Evolutionary conservation across 148 eudicot genomes (phyloP), one percentile per base, ranked within the genome.

Genomic region (Fagopyrum esculentum): DNA sequence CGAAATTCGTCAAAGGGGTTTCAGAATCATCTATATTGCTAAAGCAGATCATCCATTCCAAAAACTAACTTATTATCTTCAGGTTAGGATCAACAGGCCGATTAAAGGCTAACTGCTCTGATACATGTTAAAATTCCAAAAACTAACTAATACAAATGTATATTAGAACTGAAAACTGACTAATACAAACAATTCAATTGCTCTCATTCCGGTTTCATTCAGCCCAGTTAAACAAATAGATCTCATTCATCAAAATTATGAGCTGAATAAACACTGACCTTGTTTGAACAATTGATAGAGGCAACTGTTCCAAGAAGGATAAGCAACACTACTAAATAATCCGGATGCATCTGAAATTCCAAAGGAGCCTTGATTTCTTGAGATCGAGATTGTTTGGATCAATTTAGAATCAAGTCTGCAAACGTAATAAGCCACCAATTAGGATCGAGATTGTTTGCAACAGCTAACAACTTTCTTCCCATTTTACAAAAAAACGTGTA

Each of bases 231-330:
- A 45, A 13, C 17, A 66, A 13, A 35, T n/a, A 46, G 46, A 66
- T 66, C 71, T 40, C 40, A 43, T 4, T 13, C n/a, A 66, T 40
- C 71, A 15, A 13, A 13, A 66, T 43, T 43, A 15, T 40, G 9
- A 40, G 43, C 47, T 43, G 46, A 66, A 66, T 8, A 66, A 40
- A 45, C 46, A 40, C 71, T 66, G 71, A 66, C 71, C 71, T 66
- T 66, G 19, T 66, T 66, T 40, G 71, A 66, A 66, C 71, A 66
- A 35, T 17, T 9, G 16, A 30, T 30, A 30, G 69, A 66, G 30
- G n/a, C 71, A 66, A 40, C 47, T 35, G 19, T 66, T 66, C 71
- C 17, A 66, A 15, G 43, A 6, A 66, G 47, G 19, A 40, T 35
- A 66, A 66, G 71, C 15, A 61, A 9, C n/a, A 30, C 10, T 11